phyloP scores from a whole-genome alignment of 805 yeast species.

The Suhomyces emberorum region DNA sequence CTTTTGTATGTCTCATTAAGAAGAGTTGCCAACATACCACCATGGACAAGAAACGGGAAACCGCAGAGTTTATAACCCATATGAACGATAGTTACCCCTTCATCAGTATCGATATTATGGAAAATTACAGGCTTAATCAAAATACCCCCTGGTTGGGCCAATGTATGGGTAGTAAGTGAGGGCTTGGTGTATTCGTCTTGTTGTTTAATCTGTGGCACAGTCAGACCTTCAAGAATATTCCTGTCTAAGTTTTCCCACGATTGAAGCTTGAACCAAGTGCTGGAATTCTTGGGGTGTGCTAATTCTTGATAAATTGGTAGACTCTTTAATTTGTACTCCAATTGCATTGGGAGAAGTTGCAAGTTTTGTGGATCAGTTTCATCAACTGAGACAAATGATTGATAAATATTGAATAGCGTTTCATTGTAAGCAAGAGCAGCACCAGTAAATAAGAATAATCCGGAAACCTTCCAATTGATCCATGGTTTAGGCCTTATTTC shows the following conservation, averaged over 20 bases:
- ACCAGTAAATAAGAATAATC: conserved; percentile 30
- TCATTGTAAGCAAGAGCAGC: conserved; percentile 30
- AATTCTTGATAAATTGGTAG: conserved; percentile 53
- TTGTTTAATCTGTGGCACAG: conserved; percentile 4
- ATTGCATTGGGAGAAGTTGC: conserved; percentile 28
- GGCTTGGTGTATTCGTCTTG: conserved; percentile 17
- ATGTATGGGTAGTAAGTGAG: conserved; percentile 38
- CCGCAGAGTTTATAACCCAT: conserved; percentile 80
- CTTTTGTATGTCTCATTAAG: conserved; percentile 73
- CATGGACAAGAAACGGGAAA: conserved; percentile 83
- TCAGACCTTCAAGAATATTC: conserved; percentile 28
- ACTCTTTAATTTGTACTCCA: conserved; percentile 47
- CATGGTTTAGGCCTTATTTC: conserved; percentile 22
- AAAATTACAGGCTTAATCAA: conserved; percentile 71
- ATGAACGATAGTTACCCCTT: conserved; percentile 67
- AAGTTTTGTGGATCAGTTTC: conserved; percentile 19
- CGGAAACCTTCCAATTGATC: conserved; percentile 30
- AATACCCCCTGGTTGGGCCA: conserved; percentile 75
- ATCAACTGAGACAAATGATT: conserved; percentile 19
- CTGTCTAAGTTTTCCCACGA: conserved; percentile 44
- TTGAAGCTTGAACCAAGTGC: conserved; percentile 42
- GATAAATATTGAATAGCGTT: conserved; percentile 30
- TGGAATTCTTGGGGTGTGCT: conserved; percentile 41
- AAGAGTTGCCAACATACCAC: conserved; percentile 80
- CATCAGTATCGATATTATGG: conserved; percentile 51